Base-by-base conservation (phyloP, 345 rosid species). In the Gossypium longicalyx region DNA sequence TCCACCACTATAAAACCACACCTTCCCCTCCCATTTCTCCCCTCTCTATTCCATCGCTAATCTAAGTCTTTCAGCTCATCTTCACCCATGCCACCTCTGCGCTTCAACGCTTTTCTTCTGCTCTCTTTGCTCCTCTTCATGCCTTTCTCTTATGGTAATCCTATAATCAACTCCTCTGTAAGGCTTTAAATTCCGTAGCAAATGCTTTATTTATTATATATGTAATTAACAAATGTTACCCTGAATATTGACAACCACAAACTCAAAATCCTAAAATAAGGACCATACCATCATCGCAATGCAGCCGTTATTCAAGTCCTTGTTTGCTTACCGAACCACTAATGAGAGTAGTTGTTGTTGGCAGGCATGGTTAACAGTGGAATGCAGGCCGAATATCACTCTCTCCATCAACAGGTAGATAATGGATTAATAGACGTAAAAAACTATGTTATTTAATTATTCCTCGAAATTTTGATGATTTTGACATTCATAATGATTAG, bases 51-150 rank as follows among this genome's bases (percentile, higher is more conserved):
- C 20, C 19, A 52, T 52, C 56, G 41, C 41, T 34, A 34, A 34
- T 34, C 41, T 5, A 34, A 34, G 41, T 34, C 41, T 34, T 34
- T 34, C 41, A 34, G 41, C 41, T 34, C 41, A 34, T 34, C 61
- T 17, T 58, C 49, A 51, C 16, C 61, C 76, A 87, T 91, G 97
- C 83, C 60, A 51, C 43, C 86, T 81, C 70, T 63, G 25, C 76
- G 81, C 74, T 75, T 82, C 83, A 85, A 85, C 19, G 11, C 85
- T 62, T 64, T 80, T 66, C 77, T 88, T 82, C 74, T 90, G 13
- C 7, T 86, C 45, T 74, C 78, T 77, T 16, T 84, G 72, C 78
- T 89, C 52, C 57, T 87, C 65, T 65, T 87, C 72, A 67, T 84
- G 70, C 78, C 79, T 68, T 72, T 68, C 54, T 78, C 81, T 5